Evolutionary conservation across 139 green algal species (phyloP).

Genomic region (Ostreobium quekettii): DNA sequence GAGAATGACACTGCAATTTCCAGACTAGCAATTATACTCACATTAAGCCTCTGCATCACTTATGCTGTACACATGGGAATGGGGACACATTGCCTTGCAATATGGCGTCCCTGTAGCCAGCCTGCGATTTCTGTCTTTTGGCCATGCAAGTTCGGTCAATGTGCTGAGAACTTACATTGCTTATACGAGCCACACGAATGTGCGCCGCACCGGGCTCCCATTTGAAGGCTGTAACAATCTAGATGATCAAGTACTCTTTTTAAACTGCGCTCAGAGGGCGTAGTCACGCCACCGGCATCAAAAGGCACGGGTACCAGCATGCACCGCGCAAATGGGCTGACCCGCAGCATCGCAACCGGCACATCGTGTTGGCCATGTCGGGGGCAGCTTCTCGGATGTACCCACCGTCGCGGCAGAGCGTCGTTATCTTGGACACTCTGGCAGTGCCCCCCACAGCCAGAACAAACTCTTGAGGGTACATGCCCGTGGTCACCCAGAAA

Average conservation of each 20-base stretch:
- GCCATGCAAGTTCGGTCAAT: too few species aligned
- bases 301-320: neutral
- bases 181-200: too few species aligned
- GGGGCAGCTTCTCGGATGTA: neutral
- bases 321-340: neutral
- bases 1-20: too few species aligned
- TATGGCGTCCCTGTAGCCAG: too few species aligned
- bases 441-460: constrained; percentile 21
- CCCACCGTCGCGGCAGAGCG: constrained; percentile 32
- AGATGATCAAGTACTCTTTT: neutral
- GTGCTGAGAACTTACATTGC: too few species aligned
- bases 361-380: neutral
- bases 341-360: neutral
- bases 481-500: constrained; percentile 51
- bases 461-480: constrained; percentile 50
- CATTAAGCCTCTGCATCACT: too few species aligned
- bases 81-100: too few species aligned
- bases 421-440: constrained; percentile 33
- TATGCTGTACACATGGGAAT: too few species aligned
- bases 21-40: too few species aligned
- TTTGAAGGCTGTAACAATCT: too few species aligned
- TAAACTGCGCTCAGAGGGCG: neutral
- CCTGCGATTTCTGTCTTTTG: too few species aligned
- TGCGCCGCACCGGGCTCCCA: too few species aligned
- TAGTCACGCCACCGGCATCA: neutral